Evolutionary conservation across 1,139 yeast species (phyloP).

Genomic region (Hanseniaspora sp.): DNA sequence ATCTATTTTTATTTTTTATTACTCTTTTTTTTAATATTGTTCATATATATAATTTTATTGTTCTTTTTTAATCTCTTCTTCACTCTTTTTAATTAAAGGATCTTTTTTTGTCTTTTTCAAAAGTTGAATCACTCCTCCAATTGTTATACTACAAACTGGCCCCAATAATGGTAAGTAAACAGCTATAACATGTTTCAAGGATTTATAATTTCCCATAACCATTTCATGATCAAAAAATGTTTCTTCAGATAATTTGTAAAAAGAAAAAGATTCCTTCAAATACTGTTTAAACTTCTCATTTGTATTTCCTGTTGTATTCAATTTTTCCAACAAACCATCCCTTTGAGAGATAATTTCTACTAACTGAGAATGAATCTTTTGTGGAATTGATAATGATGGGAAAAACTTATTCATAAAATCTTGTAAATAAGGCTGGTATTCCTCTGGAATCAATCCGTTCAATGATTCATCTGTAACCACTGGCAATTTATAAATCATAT

Average conservation of each 20-base stretch:
- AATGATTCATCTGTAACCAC: conserved; percentile 12
- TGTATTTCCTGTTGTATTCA: conserved; percentile 18
- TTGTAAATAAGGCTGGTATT: conserved; percentile 1
- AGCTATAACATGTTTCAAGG: conserved; percentile 88
- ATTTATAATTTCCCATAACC: conserved; percentile 91
- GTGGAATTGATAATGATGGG: conserved; percentile 14
- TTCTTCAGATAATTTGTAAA: conserved; percentile 48
- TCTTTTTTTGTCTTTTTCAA: conserved; percentile 29
- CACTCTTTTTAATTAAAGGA: neutral
- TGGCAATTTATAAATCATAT: conserved; percentile 10
- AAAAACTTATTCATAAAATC: conserved; percentile 9
- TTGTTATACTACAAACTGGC: conserved; percentile 63
- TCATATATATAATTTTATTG: neutral
- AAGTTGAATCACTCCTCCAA: conserved; percentile 43
- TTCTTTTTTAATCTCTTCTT: neutral
- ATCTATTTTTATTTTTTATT: no score
- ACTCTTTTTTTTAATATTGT: neutral
- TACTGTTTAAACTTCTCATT: conserved; percentile 35
- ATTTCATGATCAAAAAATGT: conserved; percentile 90
- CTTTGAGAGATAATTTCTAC: conserved; percentile 1
- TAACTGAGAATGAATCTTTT: conserved; percentile 8
- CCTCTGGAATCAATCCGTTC: conserved; percentile 9
- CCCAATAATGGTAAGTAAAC: conserved; percentile 84
- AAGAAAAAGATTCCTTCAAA: conserved; percentile 42
- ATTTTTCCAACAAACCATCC: conserved; percentile 17